Evolutionary conservation across 805 yeast genomes (phyloP), one percentile per base, ranked within the genome.

Genomic region (Ogataea ganodermae): DNA sequence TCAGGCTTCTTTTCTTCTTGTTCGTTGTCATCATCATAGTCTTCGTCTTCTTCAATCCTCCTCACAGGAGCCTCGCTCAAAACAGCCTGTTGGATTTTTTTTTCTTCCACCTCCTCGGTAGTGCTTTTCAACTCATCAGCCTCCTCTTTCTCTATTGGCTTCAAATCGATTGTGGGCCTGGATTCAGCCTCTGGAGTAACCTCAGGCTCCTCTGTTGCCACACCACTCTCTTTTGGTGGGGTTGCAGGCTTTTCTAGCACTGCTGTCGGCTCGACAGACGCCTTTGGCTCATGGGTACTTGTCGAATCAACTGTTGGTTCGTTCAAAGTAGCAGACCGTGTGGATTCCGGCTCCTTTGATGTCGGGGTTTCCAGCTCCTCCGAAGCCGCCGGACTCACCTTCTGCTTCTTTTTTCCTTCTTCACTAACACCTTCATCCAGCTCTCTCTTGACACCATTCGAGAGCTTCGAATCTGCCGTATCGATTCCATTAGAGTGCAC

Each of bases 11-110:
- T 24, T 43, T 38, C 42, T 30, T 26, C 48, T 12, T 45, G 53
- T 9, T 46, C 52, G 10, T 56, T 58, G 17, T 58, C 68, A 20
- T 66, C 72, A 46, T 68, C 72, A 43, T 68, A 68, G 48, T 68
- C 62, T 37, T 68, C 72, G 51, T 68, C 72, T 50, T 68, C 72
- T 26, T 68, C 70, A 17, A 68, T 57, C 31, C 59, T 55, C 41
- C 72, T 60, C n/a, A 66, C 60, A 10, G 65, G 66, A 32, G 60
- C 61, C 42, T 64, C 67, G 21, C 42, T 51, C 17, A 49, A 32
- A 14, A 49, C 51, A 8, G 44, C 49, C 16, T 45, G 47, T 36
- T 56, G 55, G 33, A 44, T 52, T 21, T 48, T 53, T 16, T 44
- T 28, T 28, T 48, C 58, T 24, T 42, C 37, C 13, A 46, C 54